phyloP scores from a whole-genome alignment of 768 basidiomycete genomes.

The Termitomyces sp. region DNA sequence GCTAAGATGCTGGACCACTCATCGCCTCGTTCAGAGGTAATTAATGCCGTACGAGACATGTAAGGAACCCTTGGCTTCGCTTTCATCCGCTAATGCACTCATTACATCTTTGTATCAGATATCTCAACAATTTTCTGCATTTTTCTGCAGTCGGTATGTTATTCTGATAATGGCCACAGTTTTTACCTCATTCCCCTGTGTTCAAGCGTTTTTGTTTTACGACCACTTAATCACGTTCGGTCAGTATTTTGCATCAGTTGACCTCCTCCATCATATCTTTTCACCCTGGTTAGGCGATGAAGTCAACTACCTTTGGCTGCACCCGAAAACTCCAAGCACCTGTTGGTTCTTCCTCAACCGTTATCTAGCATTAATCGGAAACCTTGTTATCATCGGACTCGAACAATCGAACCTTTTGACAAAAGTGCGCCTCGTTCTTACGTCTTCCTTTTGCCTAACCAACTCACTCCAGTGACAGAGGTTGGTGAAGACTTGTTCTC shows the following conservation, averaged over 20 bases:
- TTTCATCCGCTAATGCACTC: not conserved
- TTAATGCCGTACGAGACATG: slow-evolving; percentile 1
- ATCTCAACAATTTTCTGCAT: slow-evolving; percentile 25
- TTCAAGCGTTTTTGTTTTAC: slow-evolving; percentile 31
- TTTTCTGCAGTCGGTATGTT: slow-evolving; percentile 29
- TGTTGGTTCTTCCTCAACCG: slow-evolving; percentile 46
- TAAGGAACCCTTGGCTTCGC: not conserved
- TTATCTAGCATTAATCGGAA: slow-evolving; percentile 40
- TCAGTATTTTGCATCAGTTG: slow-evolving; percentile 9
- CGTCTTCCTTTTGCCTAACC: not conserved
- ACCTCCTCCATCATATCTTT: not conserved
- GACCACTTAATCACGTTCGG: slow-evolving; percentile 34
- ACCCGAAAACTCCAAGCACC: slow-evolving; percentile 30
- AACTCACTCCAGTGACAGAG: slow-evolving; percentile 7
- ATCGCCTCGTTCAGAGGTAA: not conserved
- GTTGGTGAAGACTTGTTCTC: slow-evolving; percentile 3
- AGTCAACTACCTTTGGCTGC: slow-evolving; percentile 39
- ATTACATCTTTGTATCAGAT: slow-evolving; percentile 11
- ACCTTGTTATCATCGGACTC: slow-evolving; percentile 25
- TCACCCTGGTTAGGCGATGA: slow-evolving; percentile 26
- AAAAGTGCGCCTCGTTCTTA: slow-evolving; percentile 16
- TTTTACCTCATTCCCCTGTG: not conserved
- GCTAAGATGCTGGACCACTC: slow-evolving; percentile 21
- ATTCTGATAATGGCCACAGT: not conserved
- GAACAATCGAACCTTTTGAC: slow-evolving; percentile 22